Base-by-base conservation (phyloP, 306 rosid species). In the Cajanus cajan region DNA sequence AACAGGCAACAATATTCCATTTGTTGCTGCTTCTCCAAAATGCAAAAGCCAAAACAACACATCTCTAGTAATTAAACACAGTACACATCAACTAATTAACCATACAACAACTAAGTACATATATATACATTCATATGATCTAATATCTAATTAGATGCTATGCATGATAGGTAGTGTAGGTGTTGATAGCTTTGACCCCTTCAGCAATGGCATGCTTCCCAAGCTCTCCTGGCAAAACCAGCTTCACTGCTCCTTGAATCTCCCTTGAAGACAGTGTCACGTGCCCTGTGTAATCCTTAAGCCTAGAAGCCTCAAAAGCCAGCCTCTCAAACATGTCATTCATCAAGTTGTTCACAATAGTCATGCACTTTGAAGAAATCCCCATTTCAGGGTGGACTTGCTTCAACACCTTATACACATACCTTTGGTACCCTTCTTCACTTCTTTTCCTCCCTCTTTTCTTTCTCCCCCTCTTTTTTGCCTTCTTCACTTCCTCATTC, bases 321-420 rank as follows among this genome's bases (percentile, higher is more conserved):
- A 94, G 81, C 78, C 91, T 86, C 77, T 90, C 95, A 77, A 92
- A 90, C 95, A 94, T 89, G 84, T 94, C 98, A 54, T 64, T 77
- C 97, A 94, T 92, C 54, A 89, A 76, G 54, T 89, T 94, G 81
- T 90, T 88, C 11, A 94, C 15, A 24, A 88, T 24, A 1, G 82
- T 78, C 97, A 90, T 90, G 41, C 90, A 88, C 70, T 87, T 80
- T 0, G 87, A 85, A 2, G 97, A 88, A 14, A 90, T 81, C 4
- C 88, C 93, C 87, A 90, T 43, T 4, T 82, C 92, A 8, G 97
- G 98, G 21, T 94, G 98, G 47, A 94, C 97, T 59, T 89, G 93
- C 72, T 90, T 92, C 84, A 90, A 18, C 6, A 92, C 92, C 82
- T 10, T 88, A n/a, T 70, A 81, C 80, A 90, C 88, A 36, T 94